Conservation (phyloP, 2,329 filamentous ascomycete species). For the Colletotrichum tabaci region DNA sequence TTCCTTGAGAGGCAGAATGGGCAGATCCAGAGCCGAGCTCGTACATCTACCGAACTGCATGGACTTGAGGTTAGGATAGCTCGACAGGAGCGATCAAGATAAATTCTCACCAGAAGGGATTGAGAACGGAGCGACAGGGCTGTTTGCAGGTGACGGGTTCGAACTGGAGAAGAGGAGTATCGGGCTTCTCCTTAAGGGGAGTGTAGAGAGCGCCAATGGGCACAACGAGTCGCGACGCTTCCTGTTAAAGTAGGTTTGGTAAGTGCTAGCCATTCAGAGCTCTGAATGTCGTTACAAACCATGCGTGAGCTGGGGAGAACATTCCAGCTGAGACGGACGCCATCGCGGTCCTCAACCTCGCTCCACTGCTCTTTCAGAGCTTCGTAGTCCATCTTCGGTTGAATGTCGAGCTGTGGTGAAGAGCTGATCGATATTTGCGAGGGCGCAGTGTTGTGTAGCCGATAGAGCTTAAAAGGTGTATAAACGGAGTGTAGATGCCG, state of each 20-base stretch:
- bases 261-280: background rate
- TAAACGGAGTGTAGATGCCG: background rate
- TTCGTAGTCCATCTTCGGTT: slow-evolving; percentile 85
- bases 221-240: slow-evolving; percentile 94
- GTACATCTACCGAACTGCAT: slow-evolving; percentile 83
- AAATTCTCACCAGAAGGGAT: slow-evolving; percentile 88
- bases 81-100: background rate
- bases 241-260: slow-evolving; percentile 65
- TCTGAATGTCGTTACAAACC: slow-evolving; percentile 66
- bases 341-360: slow-evolving; percentile 96
- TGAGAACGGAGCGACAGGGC: slow-evolving; percentile 94
- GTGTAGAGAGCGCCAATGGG: slow-evolving; percentile 98
- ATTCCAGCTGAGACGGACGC: slow-evolving; percentile 97
- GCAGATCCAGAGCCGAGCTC: slow-evolving; percentile 89
- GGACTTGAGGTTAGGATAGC: slow-evolving; percentile 27
- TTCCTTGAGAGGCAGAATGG: slow-evolving; percentile 90
- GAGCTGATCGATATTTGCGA: background rate
- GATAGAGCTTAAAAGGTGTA: background rate
- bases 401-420: background rate
- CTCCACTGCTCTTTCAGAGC: slow-evolving; percentile 95
- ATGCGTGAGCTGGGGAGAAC: slow-evolving; percentile 98
- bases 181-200: slow-evolving; percentile 92
- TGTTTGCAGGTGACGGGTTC: slow-evolving; percentile 97
- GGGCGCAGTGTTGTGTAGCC: too few relatives aligned
- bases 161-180: slow-evolving; percentile 91